Evolutionary conservation across 2,329 filamentous ascomycete genomes (phyloP).

Genomic region (Beauveria scarabaeidicola): DNA sequence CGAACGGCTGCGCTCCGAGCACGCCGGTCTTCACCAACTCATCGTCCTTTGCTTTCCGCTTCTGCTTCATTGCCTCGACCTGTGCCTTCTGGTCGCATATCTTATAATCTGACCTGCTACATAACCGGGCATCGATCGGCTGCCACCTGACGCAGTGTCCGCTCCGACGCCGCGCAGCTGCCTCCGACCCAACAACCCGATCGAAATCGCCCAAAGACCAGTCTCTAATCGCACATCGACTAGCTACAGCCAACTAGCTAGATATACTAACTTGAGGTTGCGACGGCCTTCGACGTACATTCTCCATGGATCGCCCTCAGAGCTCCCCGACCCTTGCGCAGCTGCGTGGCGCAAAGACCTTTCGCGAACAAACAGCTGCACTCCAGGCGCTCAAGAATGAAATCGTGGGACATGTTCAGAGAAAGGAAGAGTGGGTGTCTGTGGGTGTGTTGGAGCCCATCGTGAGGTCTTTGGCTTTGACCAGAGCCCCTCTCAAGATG

Average conservation of each 20-base stretch:
- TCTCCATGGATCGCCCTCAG: slow-evolving; percentile 45
- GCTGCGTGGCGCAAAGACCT: slow-evolving; percentile 44
- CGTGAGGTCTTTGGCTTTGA: slow-evolving; percentile 36
- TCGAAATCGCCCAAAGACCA: neutral
- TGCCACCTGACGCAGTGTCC: neutral
- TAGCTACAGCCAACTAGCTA: neutral
- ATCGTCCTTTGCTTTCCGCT: neutral
- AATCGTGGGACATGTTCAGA: slow-evolving; percentile 76
- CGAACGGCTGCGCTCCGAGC: neutral
- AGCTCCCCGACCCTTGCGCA: slow-evolving; percentile 47
- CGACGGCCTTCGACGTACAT: neutral
- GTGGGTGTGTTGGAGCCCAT: slow-evolving; percentile 58
- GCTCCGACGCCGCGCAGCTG: neutral
- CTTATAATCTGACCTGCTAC: neutral
- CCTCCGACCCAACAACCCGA: neutral
- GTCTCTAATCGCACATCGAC: neutral
- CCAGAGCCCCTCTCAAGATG: slow-evolving; percentile 23
- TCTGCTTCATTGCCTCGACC: neutral
- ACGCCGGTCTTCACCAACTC: neutral
- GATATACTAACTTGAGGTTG: neutral
- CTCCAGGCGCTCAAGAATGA: slow-evolving; percentile 79
- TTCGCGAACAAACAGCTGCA: slow-evolving; percentile 46
- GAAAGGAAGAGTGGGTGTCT: slow-evolving; percentile 71
- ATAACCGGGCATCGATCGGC: neutral
- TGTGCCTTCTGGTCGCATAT: neutral